Percentiles rank a stretch among this genome's conserved stretches.
Conservation (phyloP, 129 eudicot species). For the Tagetes patula region DNA sequence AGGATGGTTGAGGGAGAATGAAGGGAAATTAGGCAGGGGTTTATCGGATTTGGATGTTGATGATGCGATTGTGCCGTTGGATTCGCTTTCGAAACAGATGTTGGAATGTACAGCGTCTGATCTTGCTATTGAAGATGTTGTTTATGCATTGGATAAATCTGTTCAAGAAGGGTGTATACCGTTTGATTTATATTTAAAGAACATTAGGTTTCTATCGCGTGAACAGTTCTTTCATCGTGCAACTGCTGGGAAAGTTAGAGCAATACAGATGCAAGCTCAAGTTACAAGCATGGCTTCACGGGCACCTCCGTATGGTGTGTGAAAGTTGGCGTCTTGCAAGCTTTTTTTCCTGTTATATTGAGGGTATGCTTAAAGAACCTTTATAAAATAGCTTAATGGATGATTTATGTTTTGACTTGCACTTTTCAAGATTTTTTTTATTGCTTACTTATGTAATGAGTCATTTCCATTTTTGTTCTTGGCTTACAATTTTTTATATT, state of each 20-base stretch:
- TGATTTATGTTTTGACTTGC: constrained; percentile 26
- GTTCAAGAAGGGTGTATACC: constrained; percentile 77
- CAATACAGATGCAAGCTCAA: constrained; percentile 81
- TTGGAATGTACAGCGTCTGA: constrained; percentile 72
- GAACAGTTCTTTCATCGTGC: constrained; percentile 95
- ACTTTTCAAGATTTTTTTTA: constrained; percentile 33
- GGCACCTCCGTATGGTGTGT: constrained; percentile 56
- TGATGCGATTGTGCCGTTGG: constrained; percentile 56
- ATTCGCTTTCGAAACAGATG: constrained; percentile 81
- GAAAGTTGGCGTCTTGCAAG: background rate
- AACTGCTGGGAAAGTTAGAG: constrained; percentile 60
- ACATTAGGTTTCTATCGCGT: constrained; percentile 71
- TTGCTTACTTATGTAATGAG: constrained; percentile 17
- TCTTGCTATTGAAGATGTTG: constrained; percentile 80
- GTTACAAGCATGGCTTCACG: constrained; percentile 84
- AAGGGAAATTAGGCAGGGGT: constrained; percentile 43
- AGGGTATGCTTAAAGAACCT: constrained; percentile 27
- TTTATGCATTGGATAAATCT: constrained; percentile 81
- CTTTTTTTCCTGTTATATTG: constrained; percentile 4
- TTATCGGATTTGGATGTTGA: constrained; percentile 45
- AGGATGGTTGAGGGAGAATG: constrained; percentile 82
- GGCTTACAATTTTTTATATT: background rate
- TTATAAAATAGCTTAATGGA: constrained; percentile 13
- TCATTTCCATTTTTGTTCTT: constrained; percentile 13
- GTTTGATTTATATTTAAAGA: constrained; percentile 84